Base-by-base conservation (phyloP, 495 filamentous ascomycete genomes). In the Letharia lupina region DNA sequence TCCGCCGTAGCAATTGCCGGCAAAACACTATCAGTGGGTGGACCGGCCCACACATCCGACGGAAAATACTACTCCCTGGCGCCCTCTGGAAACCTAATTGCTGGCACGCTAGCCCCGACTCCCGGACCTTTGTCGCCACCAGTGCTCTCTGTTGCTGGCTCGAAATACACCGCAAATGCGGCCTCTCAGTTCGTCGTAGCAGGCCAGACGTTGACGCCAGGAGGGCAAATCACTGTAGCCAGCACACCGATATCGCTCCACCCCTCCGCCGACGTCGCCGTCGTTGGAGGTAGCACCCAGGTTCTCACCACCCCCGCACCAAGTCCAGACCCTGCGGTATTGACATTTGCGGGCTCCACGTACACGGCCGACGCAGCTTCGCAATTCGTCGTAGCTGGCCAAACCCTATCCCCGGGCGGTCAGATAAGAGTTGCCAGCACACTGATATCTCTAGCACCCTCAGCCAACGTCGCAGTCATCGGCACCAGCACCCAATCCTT, bases 31-130 rank as follows among this genome's bases (percentile, higher is more conserved):
- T 64, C 50, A 20, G 42, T 60, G 8, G 61, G 61, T 20, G 66
- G 61, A 33, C 50, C 66, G 28, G 61, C 61, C 37, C n/a, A 60
- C 41, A 65, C 62, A 37, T 33, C 20, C 18, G 42, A 41, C n/a
- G 67, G 67, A 35, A 64, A 60, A 16, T 68, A 61, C 59, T 65
- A 60, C 23, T 68, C 67, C 20, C n/a, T 68, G 9, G 63, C 44
- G 1, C 20, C 62, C 35, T 59, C 62, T 15, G 67, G 67, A 0
- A 65, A 48, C 31, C 35, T 68, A 33, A 48, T 68, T 15, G 67
- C 67, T 11, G 67, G 67, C 9, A 68, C 67, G 3, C 16, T 67
- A 37, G 33, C 60, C 12, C 16, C 39, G 20, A 35, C 10, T 44
- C 40, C 59, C 3, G n/a, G 2, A 4, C 59, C 59, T 16, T 61